A percentile compares a stretch with the other conserved stretches of the same genome.
phyloP scores from a whole-genome alignment of 1,284 basidiomycete genomes.

The Cutaneotrichosporon arboriforme region DNA sequence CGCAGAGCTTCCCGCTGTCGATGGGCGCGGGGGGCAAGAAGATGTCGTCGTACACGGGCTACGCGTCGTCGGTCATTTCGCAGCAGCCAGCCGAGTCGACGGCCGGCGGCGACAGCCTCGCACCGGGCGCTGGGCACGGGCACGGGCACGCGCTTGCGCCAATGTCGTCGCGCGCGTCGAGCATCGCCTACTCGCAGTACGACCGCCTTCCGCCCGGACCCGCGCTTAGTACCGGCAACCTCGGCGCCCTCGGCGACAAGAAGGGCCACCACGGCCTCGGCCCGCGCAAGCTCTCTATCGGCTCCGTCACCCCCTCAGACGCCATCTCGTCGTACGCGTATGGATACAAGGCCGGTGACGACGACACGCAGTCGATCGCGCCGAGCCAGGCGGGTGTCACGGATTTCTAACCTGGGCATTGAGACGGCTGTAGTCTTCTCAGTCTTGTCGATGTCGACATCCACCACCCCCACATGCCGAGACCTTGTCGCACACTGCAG shows the following conservation, averaged over 20 bases:
- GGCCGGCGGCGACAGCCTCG: constrained; percentile 55
- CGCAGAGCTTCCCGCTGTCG: constrained; percentile 78
- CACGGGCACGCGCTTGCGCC: constrained; percentile 13
- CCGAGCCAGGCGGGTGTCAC: constrained; percentile 49
- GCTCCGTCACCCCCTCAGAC: constrained; percentile 57
- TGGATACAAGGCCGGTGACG: constrained; percentile 47
- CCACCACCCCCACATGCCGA: too few species aligned
- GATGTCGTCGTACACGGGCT: constrained; percentile 60
- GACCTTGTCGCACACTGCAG: not conserved
- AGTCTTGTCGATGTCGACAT: too few species aligned
- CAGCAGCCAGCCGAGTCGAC: constrained; percentile 67
- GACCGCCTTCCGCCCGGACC: constrained; percentile 55
- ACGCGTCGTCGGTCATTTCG: constrained; percentile 84
- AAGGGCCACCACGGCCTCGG: constrained; percentile 15
- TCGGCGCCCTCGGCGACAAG: constrained; percentile 10
- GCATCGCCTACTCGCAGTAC: constrained; percentile 74
- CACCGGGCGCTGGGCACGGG: too few species aligned
- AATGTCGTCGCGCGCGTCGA: constrained; percentile 33
- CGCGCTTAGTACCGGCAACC: constrained; percentile 1
- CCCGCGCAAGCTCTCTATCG: constrained; percentile 61
- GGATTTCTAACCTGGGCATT: constrained; percentile 49
- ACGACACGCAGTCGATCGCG: constrained; percentile 43
- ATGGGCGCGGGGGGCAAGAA: constrained; percentile 51
- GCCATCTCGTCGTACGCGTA: constrained; percentile 40
- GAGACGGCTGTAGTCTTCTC: too few species aligned